Percentiles rank a stretch among this genome's conserved stretches.
phyloP scores from a whole-genome alignment of 495 filamentous ascomycete species.

The Sordaria brevicollis region DNA sequence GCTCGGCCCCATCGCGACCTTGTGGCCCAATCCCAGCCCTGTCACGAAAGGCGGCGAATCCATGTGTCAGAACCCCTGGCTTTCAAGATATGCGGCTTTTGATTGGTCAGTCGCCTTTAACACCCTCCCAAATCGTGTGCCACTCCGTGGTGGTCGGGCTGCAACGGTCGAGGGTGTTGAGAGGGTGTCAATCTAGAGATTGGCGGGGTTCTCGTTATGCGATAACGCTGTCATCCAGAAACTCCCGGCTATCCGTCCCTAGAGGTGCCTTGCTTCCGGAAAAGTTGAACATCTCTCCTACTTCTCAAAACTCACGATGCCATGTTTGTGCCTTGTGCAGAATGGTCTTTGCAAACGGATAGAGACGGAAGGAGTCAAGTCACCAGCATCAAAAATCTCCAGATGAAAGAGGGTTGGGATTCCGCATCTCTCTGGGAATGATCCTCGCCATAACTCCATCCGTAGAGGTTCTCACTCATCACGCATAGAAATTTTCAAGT shows the following conservation, averaged over 20 bases:
- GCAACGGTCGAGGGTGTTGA: neutral
- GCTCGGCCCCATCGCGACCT: neutral
- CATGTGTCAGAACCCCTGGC: constrained; percentile 13
- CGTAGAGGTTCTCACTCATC: neutral
- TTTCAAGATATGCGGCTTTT: neutral
- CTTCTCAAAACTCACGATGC: neutral
- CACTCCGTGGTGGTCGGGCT: neutral
- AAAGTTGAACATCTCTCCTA: too few relatives aligned
- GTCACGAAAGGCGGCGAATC: constrained; percentile 9
- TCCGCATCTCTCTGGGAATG: neutral
- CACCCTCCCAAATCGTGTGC: neutral
- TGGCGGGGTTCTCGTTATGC: neutral
- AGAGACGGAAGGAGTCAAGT: too few relatives aligned
- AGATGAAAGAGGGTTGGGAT: neutral
- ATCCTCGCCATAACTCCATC: neutral
- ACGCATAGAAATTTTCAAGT: neutral
- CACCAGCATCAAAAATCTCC: neutral
- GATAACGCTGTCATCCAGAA: neutral
- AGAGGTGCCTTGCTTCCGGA: too few relatives aligned
- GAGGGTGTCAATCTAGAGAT: neutral
- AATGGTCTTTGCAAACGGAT: neutral
- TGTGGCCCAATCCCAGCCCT: constrained; percentile 3
- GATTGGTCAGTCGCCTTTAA: neutral
- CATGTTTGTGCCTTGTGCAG: neutral
- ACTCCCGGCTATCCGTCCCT: neutral